Percentiles rank a stretch among this genome's conserved stretches.
Evolutionary conservation across 2,329 filamentous ascomycete species (phyloP).

Genomic region (Phaeosphaeria sp.): DNA sequence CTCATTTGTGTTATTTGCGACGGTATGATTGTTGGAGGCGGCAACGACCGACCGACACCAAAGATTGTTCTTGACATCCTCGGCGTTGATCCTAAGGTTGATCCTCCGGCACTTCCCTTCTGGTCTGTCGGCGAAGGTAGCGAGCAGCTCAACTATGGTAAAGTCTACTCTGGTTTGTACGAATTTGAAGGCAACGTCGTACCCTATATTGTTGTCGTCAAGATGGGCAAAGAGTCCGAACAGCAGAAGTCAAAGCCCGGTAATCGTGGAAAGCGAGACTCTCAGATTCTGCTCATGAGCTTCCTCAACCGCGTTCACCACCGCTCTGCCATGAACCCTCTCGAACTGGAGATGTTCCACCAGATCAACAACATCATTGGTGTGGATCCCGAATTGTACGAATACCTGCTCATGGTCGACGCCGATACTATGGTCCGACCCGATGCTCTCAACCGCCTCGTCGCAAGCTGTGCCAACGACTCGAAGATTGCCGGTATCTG

Average conservation of each 20-base stretch:
- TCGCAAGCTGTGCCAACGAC: slow-evolving; percentile 91
- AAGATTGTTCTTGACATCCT: slow-evolving; percentile 98
- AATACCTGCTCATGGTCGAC: slow-evolving; percentile 97
- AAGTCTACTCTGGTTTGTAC: slow-evolving; percentile 97
- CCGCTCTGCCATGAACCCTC: slow-evolving; percentile 89
- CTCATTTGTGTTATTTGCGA: slow-evolving; percentile 96
- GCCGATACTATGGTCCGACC: slow-evolving; percentile 94
- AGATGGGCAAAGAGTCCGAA: slow-evolving; percentile 96
- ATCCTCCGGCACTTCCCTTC: slow-evolving; percentile 92
- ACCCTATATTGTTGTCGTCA: slow-evolving; percentile 93
- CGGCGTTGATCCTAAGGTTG: slow-evolving; percentile 94
- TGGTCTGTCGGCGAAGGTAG: slow-evolving; percentile 87
- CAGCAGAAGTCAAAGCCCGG: slow-evolving; percentile 90
- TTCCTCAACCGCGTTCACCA: slow-evolving; percentile 99
- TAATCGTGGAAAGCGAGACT: slow-evolving; percentile 98
- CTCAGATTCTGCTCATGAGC: slow-evolving; percentile 92
- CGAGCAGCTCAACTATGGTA: slow-evolving; percentile 96
- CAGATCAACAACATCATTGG: slow-evolving; percentile 99
- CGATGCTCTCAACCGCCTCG: slow-evolving; percentile 89
- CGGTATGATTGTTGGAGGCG: slow-evolving; percentile 93
- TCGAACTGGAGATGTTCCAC: slow-evolving; percentile 98
- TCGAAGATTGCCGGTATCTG: slow-evolving; percentile 97
- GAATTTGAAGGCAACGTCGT: slow-evolving; percentile 98
- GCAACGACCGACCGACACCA: slow-evolving; percentile 94
- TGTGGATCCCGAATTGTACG: slow-evolving; percentile 95